Evolutionary conservation across 371 early-diverging fungal species (phyloP).

Genomic region (Apophysomyces elegans): DNA sequence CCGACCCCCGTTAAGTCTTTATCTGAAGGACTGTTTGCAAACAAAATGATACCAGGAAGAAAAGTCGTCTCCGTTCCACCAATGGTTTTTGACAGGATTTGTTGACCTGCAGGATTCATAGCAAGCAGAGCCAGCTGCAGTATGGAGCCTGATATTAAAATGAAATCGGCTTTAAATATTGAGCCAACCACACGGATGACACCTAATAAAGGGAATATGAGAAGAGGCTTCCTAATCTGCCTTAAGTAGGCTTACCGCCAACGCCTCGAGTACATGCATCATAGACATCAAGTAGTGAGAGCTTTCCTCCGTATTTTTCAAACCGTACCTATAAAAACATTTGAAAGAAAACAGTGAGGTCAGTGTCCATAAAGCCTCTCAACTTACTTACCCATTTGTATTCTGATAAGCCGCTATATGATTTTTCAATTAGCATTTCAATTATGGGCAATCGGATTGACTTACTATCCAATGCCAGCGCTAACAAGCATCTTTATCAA

Average conservation of each 20-base stretch:
- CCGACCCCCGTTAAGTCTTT: constrained; percentile 12
- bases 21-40: neutral
- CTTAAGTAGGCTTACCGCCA: constrained; percentile 15
- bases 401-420: constrained; percentile 23
- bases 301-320: constrained; percentile 15
- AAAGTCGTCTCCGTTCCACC: too few species aligned
- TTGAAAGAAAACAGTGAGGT: too few species aligned
- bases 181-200: constrained; percentile 11
- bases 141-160: constrained; percentile 13
- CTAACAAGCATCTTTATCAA: constrained; percentile 20
- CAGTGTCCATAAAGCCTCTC: neutral
- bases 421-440: neutral
- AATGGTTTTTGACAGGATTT: neutral
- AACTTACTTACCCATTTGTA: constrained; percentile 20
- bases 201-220: neutral
- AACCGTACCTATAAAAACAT: constrained; percentile 6
- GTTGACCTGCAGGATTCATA: constrained; percentile 17
- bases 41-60: neutral
- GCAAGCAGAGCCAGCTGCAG: constrained; percentile 21
- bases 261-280: constrained; percentile 28
- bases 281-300: constrained; percentile 23
- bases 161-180: neutral
- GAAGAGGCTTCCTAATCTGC: neutral
- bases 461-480: constrained; percentile 25
- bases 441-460: neutral